These are phyloP conservation scores for Mycosarcoma mackinlayi DNA, from an alignment of 1,284 basidiomycete species.

Conservation along the genomic window DNA sequence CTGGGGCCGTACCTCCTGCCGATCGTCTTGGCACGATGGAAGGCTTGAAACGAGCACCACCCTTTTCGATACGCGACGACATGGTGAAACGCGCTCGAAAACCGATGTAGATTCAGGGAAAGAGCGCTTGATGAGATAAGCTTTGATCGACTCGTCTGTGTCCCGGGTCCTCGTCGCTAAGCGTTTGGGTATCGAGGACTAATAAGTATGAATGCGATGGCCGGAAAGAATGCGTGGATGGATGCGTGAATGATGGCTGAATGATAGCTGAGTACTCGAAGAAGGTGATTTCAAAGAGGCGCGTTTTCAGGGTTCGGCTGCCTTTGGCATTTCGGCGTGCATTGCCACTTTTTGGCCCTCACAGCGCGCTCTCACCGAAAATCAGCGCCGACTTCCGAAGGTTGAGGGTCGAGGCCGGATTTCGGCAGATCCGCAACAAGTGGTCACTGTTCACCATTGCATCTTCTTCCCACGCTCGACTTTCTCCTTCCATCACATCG, in stretches of 20 bases:
- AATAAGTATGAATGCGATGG: not conserved
- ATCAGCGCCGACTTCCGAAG: conserved; percentile 25
- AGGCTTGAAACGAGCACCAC: conserved; percentile 50
- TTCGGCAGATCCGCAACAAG: conserved; percentile 11
- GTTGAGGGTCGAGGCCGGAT: not conserved
- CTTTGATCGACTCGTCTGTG: too few species aligned
- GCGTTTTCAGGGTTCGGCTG: conserved; percentile 21
- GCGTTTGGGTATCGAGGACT: not conserved
- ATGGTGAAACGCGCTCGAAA: conserved; percentile 8
- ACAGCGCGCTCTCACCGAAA: not conserved
- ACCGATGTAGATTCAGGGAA: not conserved
- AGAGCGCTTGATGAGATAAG: too few species aligned
- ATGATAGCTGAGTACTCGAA: conserved; percentile 14
- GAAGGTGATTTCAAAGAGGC: conserved; percentile 8
- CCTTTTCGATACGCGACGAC: conserved; percentile 56
- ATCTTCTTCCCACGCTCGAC: not conserved
- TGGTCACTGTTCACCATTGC: not conserved
- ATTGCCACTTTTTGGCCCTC: conserved; percentile 10
- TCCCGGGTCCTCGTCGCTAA: too few species aligned
- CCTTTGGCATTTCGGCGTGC: conserved; percentile 16
- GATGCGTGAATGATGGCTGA: conserved; percentile 6
- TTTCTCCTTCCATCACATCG: not conserved
- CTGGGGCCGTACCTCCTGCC: conserved; percentile 8
- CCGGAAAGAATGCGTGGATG: too few species aligned
- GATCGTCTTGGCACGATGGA: conserved; percentile 46